These are phyloP conservation scores for Uronychia setigera DNA, from an alignment of 73 alveolate species.

Conservation along the genomic window DNA sequence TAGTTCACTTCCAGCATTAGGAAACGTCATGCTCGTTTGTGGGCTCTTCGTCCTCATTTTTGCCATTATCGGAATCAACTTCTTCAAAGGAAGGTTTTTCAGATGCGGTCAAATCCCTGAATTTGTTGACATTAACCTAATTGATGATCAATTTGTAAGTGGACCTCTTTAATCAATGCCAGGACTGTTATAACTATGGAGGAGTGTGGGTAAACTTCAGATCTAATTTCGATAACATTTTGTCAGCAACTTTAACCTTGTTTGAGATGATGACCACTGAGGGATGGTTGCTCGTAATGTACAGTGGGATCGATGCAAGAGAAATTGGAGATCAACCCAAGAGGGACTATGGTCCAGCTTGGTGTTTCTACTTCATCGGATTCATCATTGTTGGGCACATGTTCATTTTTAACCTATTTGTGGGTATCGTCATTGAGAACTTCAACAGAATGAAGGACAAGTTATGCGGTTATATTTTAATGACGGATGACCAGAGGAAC, in stretches of 20 bases:
- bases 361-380: slow-evolving; percentile 33
- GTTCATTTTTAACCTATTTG: slow-evolving; percentile 77
- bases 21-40: slow-evolving; percentile 59
- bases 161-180: too few relatives aligned
- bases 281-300: slow-evolving; percentile 72
- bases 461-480: slow-evolving; percentile 7
- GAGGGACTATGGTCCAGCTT: neutral
- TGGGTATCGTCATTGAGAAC: slow-evolving; percentile 77
- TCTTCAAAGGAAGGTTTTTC: too few relatives aligned
- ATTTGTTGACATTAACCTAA: too few relatives aligned
- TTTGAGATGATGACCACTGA: slow-evolving; percentile 67
- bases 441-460: slow-evolving; percentile 57
- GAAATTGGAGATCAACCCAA: slow-evolving; percentile 44
- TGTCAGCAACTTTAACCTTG: slow-evolving; percentile 55
- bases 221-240: slow-evolving; percentile 26
- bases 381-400: slow-evolving; percentile 70
- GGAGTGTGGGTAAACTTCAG: slow-evolving; percentile 39
- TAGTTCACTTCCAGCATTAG: slow-evolving; percentile 24
- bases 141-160: slow-evolving; percentile 76
- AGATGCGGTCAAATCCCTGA: slow-evolving; percentile 57
- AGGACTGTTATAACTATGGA: slow-evolving; percentile 56
- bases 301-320: slow-evolving; percentile 44
- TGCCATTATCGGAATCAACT: too few relatives aligned
- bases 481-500: slow-evolving; percentile 18
- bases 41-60: slow-evolving; percentile 62